Evolutionary conservation across 148 eudicot species (phyloP).

Genomic region (Silene uniflora): DNA sequence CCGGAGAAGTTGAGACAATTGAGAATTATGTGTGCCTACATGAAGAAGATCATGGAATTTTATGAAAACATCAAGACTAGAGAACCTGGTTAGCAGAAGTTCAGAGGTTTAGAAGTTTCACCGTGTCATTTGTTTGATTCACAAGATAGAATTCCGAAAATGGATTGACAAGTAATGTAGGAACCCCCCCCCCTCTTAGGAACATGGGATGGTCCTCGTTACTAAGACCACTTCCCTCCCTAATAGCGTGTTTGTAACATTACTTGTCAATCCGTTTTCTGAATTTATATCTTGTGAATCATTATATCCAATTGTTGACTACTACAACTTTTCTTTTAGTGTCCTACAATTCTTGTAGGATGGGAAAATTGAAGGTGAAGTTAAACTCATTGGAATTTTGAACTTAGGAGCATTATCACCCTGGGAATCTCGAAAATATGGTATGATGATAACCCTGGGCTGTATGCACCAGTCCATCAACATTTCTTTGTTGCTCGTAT

Average conservation of each 20-base stretch:
- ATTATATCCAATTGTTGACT: not conserved
- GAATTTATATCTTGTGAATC: too few relatives aligned
- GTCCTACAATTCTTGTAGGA: conserved; percentile 13
- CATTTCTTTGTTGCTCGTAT: conserved; percentile 98
- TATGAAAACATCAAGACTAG: too few relatives aligned
- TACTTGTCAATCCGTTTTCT: too few relatives aligned
- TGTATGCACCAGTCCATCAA: conserved; percentile 98
- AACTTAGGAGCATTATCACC: conserved; percentile 90
- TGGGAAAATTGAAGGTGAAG: conserved; percentile 39
- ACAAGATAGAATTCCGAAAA: conserved; percentile 91
- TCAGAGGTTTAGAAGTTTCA: conserved; percentile 79
- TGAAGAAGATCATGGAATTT: too few relatives aligned
- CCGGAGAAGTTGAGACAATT: conserved; percentile 90
- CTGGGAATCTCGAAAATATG: conserved; percentile 86
- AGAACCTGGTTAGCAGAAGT: conserved; percentile 94
- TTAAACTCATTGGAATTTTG: conserved; percentile 91
- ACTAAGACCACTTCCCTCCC: too few relatives aligned
- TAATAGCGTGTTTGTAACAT: too few relatives aligned
- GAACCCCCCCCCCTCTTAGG: too few relatives aligned
- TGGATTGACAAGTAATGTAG: too few relatives aligned
- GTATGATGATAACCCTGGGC: conserved; percentile 89
- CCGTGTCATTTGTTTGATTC: conserved; percentile 82
- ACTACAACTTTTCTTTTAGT: not conserved
- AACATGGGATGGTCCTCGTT: too few relatives aligned
- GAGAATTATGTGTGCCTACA: too few relatives aligned